Percentiles rank a stretch among this genome's conserved stretches.
Conservation (phyloP, 2,329 filamentous ascomycete genomes). For the Amylocarpus encephaloides region DNA sequence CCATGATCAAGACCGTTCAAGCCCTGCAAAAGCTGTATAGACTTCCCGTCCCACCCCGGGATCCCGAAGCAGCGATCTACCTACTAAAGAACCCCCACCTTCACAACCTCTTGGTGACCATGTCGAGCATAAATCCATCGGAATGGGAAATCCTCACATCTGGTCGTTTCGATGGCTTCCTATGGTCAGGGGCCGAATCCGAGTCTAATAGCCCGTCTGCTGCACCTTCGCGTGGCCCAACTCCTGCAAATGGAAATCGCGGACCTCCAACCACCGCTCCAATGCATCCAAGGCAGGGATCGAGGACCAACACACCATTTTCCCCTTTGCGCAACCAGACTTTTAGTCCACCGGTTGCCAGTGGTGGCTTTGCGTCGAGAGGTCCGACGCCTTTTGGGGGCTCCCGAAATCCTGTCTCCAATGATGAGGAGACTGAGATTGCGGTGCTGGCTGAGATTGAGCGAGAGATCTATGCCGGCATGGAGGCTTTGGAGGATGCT, state of each 20-base stretch:
- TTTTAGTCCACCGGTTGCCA: constrained; percentile 26
- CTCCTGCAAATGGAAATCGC: constrained; percentile 43
- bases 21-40: constrained; percentile 84
- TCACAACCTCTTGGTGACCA: constrained; percentile 80
- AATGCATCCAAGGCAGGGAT: constrained; percentile 16
- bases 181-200: constrained; percentile 81
- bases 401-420: constrained; percentile 60
- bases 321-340: constrained; percentile 26
- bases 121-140: constrained; percentile 81
- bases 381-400: constrained; percentile 50
- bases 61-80: constrained; percentile 80
- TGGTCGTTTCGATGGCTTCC: constrained; percentile 89
- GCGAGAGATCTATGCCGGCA: constrained; percentile 84
- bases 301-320: constrained; percentile 29
- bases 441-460: constrained; percentile 85
- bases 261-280: constrained; percentile 24
- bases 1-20: constrained; percentile 66
- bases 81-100: constrained; percentile 75
- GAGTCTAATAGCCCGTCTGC: constrained; percentile 34
- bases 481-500: constrained; percentile 90
- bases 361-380: constrained; percentile 37
- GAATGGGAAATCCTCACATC: constrained; percentile 96
- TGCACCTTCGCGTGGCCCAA: constrained; percentile 44
- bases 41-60: constrained; percentile 64
- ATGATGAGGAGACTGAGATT: constrained; percentile 92